Conservation (phyloP, 257 asterid genomes). For the Orobanche coerulescens region DNA sequence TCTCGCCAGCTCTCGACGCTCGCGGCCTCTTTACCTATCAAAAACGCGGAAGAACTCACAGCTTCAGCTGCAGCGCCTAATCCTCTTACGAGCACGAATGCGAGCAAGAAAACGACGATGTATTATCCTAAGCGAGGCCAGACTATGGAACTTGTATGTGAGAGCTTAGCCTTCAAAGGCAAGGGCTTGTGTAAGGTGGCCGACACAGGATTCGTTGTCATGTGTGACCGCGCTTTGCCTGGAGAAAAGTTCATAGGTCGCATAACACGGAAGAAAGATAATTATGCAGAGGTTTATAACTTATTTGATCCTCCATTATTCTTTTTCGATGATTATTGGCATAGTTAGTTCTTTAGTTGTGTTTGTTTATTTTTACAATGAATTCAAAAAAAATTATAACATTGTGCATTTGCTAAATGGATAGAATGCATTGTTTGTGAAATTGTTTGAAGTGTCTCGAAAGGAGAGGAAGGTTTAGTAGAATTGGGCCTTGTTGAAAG, state of each 20-base stretch:
- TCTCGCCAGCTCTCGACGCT: conserved; percentile 31
- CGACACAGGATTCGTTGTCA: conserved; percentile 64
- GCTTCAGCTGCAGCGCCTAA: conserved; percentile 18
- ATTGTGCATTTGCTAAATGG: background rate
- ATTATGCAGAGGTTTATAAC: conserved; percentile 65
- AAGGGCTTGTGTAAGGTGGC: conserved; percentile 84
- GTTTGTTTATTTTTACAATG: background rate
- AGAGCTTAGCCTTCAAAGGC: conserved; percentile 84
- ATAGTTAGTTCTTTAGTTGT: background rate
- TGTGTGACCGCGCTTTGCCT: conserved; percentile 92
- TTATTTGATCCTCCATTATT: conserved; percentile 5
- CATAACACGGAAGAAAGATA: conserved; percentile 66
- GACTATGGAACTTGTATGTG: conserved; percentile 76
- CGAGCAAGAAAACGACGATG: conserved; percentile 18
- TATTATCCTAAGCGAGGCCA: conserved; percentile 84
- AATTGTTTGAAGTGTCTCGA: background rate
- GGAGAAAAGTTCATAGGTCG: conserved; percentile 88
- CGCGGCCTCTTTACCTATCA: conserved; percentile 36
- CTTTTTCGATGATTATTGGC: background rate
- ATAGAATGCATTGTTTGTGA: background rate
- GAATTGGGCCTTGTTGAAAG: too few species aligned
- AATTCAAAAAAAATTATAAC: background rate
- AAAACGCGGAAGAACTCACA: conserved; percentile 33
- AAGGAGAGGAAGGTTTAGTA: background rate
- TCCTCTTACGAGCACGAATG: conserved; percentile 13